A percentile compares a stretch with the other conserved stretches of the same genome.
Conservation (phyloP, 495 filamentous ascomycete species). For the Parathielavia appendiculata region DNA sequence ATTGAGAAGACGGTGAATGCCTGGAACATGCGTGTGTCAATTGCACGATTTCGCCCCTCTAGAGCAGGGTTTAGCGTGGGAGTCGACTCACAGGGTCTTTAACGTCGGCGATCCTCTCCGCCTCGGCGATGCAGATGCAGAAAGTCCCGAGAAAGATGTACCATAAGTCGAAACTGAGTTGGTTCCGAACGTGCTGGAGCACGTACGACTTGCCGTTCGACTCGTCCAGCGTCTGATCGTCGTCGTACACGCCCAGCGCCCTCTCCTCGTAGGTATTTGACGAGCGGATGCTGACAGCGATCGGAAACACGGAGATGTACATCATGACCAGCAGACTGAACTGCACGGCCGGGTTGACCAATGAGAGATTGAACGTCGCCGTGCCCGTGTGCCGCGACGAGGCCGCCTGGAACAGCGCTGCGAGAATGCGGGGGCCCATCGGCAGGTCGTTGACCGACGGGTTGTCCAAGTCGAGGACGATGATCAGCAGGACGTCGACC, state of each 20-base stretch:
- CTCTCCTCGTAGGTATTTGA: conserved; percentile 94
- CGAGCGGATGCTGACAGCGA: conserved; percentile 80
- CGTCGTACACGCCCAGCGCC: conserved; percentile 72
- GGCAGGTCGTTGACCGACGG: conserved; percentile 54
- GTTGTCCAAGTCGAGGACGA: conserved; percentile 76
- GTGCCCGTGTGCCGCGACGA: conserved; percentile 82
- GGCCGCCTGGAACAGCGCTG: conserved; percentile 78
- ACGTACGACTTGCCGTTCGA: conserved; percentile 66
- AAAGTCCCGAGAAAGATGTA: conserved; percentile 77
- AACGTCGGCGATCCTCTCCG: conserved; percentile 30
- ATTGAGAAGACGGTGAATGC: conserved; percentile 68
- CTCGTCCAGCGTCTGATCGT: conserved; percentile 44
- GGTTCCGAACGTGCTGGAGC: conserved; percentile 73
- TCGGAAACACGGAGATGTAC: conserved; percentile 94
- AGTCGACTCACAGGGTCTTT: conserved; percentile 10
- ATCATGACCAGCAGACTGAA: conserved; percentile 94
- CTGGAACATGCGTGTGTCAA: not conserved
- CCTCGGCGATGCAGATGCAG: conserved; percentile 76
- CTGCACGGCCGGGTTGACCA: conserved; percentile 79
- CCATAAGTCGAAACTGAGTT: conserved; percentile 77
- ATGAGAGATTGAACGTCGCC: conserved; percentile 61
- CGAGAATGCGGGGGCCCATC: conserved; percentile 61
- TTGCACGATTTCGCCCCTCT: not conserved
- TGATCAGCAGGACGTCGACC: conserved; percentile 75
- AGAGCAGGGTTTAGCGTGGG: too few species aligned